Evolutionary conservation across 768 basidiomycete species (phyloP).

Genomic region (Amanita rubescens): DNA sequence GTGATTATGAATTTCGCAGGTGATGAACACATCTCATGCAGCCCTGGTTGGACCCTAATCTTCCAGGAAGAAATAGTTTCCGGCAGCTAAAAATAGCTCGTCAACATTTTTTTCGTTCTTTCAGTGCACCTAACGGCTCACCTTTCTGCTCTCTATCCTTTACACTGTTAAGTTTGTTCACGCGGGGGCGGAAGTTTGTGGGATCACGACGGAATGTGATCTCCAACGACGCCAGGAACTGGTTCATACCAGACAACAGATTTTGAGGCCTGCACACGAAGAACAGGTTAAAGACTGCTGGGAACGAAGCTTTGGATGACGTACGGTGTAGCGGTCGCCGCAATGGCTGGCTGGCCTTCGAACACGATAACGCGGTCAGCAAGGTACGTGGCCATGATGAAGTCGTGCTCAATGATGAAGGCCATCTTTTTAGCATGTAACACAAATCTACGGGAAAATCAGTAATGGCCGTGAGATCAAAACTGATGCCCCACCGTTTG

Average conservation of each 20-base stretch:
- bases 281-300: slow-evolving; percentile 1
- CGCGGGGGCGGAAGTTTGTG: slow-evolving; percentile 84
- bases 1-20: background rate
- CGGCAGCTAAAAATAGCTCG: slow-evolving; percentile 43
- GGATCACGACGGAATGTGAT: slow-evolving; percentile 99
- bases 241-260: slow-evolving; percentile 94
- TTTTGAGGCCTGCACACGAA: slow-evolving; percentile 69
- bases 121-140: slow-evolving; percentile 23
- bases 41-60: slow-evolving; percentile 40
- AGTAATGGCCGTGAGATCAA: slow-evolving; percentile 5
- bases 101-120: slow-evolving; percentile 2
- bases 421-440: slow-evolving; percentile 96
- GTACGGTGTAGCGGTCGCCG: slow-evolving; percentile 88
- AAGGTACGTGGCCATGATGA: slow-evolving; percentile 99
- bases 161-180: slow-evolving; percentile 78
- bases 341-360: slow-evolving; percentile 76
- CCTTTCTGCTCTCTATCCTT: slow-evolving; percentile 88
- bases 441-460: slow-evolving; percentile 56
- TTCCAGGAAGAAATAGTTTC: slow-evolving; percentile 92
- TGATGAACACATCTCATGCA: background rate
- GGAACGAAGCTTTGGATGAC: slow-evolving; percentile 16
- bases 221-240: slow-evolving; percentile 90
- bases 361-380: slow-evolving; percentile 97
- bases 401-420: slow-evolving; percentile 99
- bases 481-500: slow-evolving; percentile 61